Evolutionary conservation across 2,329 filamentous ascomycete genomes (phyloP).

Genomic region (Penicillium sp.): DNA sequence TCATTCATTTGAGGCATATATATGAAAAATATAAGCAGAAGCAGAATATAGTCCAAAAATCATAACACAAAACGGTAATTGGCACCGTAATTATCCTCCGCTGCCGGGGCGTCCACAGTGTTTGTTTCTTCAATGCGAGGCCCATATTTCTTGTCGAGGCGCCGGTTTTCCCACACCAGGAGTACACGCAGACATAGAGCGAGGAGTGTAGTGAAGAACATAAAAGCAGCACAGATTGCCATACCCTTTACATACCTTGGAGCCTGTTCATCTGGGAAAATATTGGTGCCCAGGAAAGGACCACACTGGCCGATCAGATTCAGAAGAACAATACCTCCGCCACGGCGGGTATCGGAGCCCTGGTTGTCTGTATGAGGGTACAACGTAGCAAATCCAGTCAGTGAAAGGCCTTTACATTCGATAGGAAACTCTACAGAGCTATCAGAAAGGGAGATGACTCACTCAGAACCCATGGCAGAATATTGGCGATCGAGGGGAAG

Average conservation of each 20-base stretch:
- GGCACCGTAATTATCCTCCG: conserved; percentile 43
- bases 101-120: conserved; percentile 19
- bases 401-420: background rate
- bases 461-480: conserved; percentile 66
- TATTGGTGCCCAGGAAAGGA: conserved; percentile 61
- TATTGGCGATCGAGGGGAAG: conserved; percentile 67
- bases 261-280: conserved; percentile 55
- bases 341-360: conserved; percentile 65
- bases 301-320: conserved; percentile 67
- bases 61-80: conserved; percentile 40
- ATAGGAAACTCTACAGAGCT: background rate
- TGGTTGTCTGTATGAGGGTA: conserved; percentile 57
- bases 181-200: conserved; percentile 54
- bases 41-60: too few relatives aligned
- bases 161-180: conserved; percentile 60
- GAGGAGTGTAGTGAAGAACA: conserved; percentile 58
- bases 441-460: conserved; percentile 16
- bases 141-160: conserved; percentile 53
- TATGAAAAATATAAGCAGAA: too few relatives aligned
- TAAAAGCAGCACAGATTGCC: conserved; percentile 61
- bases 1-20: too few relatives aligned
- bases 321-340: conserved; percentile 63
- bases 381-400: background rate
- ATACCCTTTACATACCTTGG: conserved; percentile 56
- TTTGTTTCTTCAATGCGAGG: conserved; percentile 22